These are phyloP conservation scores for Nigrospora sphaerica DNA, from an alignment of 2,329 filamentous ascomycete genomes.

Conservation along the genomic window DNA sequence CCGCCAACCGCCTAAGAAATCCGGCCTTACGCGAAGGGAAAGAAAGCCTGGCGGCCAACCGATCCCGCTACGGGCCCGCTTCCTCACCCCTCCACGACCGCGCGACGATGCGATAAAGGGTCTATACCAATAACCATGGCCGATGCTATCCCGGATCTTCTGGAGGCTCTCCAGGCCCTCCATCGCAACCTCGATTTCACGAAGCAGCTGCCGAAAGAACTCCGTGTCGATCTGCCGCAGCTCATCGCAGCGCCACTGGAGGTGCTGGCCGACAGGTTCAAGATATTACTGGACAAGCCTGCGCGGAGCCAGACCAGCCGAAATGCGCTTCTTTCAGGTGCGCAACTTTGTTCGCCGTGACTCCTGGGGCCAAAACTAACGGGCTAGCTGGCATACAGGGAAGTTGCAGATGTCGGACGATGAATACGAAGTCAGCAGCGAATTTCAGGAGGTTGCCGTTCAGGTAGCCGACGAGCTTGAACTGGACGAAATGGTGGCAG, in stretches of 20 bases:
- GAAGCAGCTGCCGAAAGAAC: slow-evolving; percentile 56
- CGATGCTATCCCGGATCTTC: slow-evolving; percentile 61
- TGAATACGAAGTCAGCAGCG: slow-evolving; percentile 75
- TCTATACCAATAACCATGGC: slow-evolving; percentile 51
- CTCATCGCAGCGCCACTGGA: slow-evolving; percentile 44
- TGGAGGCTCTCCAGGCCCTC: slow-evolving; percentile 75
- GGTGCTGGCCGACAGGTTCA: slow-evolving; percentile 58
- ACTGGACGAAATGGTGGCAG: slow-evolving; percentile 82
- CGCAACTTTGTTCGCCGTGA: slow-evolving; percentile 9
- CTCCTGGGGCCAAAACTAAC: background rate
- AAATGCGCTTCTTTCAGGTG: slow-evolving; percentile 61
- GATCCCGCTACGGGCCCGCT: background rate
- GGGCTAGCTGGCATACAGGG: slow-evolving; percentile 39
- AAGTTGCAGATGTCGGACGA: slow-evolving; percentile 66
- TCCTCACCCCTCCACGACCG: background rate
- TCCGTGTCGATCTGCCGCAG: slow-evolving; percentile 58
- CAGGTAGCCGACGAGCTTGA: slow-evolving; percentile 83
- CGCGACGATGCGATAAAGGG: slow-evolving; percentile 38
- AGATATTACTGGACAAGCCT: slow-evolving; percentile 67
- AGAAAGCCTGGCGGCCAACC: background rate
- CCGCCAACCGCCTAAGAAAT: too few species aligned
- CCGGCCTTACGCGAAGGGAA: too few species aligned
- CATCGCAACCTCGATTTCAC: slow-evolving; percentile 78
- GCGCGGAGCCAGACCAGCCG: slow-evolving; percentile 70
- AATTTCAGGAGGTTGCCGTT: slow-evolving; percentile 77